A percentile compares a stretch with the other conserved stretches of the same genome.
Evolutionary conservation across 192 early-diverging fungal genomes (phyloP).

Genomic region (Backusella morwellensis): DNA sequence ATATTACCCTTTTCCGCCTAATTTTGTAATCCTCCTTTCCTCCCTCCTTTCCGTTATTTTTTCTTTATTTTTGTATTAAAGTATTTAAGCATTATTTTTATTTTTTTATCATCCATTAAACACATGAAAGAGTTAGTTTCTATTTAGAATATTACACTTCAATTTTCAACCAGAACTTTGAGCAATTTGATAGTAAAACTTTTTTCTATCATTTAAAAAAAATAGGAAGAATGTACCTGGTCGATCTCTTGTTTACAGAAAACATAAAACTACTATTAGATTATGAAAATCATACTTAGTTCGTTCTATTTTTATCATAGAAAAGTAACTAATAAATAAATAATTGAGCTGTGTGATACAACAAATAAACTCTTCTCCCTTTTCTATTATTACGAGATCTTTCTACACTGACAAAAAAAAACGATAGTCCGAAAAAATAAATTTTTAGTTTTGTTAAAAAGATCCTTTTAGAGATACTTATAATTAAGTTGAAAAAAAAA

Average conservation of each 20-base stretch:
- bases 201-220: not conserved
- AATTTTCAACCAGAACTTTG: not conserved
- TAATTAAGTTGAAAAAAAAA: not conserved
- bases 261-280: not conserved
- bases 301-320: not conserved
- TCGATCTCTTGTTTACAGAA: not conserved
- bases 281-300: not conserved
- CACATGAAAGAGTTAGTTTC: not conserved
- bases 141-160: not conserved
- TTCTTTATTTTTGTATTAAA: not conserved
- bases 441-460: not conserved
- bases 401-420: not conserved
- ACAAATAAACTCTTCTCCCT: not conserved
- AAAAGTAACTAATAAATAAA: not conserved
- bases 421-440: not conserved
- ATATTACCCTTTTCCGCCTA: not conserved
- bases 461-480: not conserved
- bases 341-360: not conserved
- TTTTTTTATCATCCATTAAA: constrained; percentile 3
- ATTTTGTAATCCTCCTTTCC: not conserved
- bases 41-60: not conserved
- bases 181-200: not conserved
- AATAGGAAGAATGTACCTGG: not conserved
- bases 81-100: not conserved
- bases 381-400: not conserved